These are phyloP conservation scores for Yamadazyma trypodendri DNA, from an alignment of 1,139 yeast genomes.

Conservation along the genomic window DNA sequence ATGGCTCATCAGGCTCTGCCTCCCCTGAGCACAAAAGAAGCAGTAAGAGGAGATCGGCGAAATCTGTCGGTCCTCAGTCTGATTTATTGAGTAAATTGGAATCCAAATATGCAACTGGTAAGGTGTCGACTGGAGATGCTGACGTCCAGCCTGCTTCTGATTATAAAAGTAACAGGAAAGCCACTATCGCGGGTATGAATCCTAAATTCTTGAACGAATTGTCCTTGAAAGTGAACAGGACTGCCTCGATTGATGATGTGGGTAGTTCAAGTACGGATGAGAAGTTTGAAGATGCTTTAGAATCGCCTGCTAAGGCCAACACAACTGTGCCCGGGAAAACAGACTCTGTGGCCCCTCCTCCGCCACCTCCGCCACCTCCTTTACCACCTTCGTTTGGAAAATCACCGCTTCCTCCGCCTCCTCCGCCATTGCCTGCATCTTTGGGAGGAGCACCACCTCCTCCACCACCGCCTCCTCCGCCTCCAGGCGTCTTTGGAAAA, in stretches of 20 bases:
- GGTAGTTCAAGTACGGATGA: conserved; percentile 9
- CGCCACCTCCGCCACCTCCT: conserved; percentile 10
- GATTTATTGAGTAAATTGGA: conserved; percentile 36
- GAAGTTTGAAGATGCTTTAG: conserved; percentile 17
- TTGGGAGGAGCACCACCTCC: conserved; percentile 27
- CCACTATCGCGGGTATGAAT: conserved; percentile 43
- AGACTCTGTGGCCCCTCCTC: conserved; percentile 13
- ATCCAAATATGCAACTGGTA: conserved; percentile 52
- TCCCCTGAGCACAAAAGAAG: conserved; percentile 6
- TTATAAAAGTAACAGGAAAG: conserved; percentile 30
- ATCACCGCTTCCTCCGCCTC: conserved; percentile 24
- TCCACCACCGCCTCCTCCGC: conserved; percentile 23
- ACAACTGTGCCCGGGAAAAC: conserved; percentile 1
- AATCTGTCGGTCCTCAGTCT: conserved; percentile 17
- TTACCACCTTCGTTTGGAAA: conserved; percentile 17
- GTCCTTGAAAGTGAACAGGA: conserved; percentile 47
- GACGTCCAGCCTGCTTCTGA: conserved; percentile 15
- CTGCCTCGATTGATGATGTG: conserved; percentile 29
- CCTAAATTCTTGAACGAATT: conserved; percentile 61
- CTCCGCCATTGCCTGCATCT: conserved; percentile 19
- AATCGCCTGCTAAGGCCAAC: neutral
- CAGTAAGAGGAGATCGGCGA: conserved; percentile 11
- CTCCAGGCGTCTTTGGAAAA: conserved; percentile 16
- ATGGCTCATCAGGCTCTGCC: conserved; percentile 1
- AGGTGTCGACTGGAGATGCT: conserved; percentile 25